Conservation (phyloP, 805 yeast genomes). For the Nakazawaea ambrosiae region DNA sequence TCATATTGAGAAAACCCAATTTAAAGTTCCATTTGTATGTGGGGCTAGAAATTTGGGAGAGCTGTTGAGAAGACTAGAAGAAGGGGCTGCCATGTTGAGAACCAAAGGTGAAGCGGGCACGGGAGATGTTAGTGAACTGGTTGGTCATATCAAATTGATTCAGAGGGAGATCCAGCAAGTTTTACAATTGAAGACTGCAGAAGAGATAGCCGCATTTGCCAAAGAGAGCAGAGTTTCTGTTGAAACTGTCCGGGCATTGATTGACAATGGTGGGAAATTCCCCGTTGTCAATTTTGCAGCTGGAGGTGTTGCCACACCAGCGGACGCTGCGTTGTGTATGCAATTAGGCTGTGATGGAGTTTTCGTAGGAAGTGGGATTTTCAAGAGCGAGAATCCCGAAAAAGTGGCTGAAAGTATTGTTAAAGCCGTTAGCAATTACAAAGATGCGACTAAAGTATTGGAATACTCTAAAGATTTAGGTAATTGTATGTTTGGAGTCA, state of each 20-base stretch:
- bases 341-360: slow-evolving; percentile 76
- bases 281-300: slow-evolving; percentile 87
- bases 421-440: slow-evolving; percentile 65
- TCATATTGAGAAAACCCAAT: slow-evolving; percentile 56
- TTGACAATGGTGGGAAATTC: slow-evolving; percentile 49
- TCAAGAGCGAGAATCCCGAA: slow-evolving; percentile 67
- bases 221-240: slow-evolving; percentile 52
- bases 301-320: slow-evolving; percentile 84
- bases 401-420: slow-evolving; percentile 74
- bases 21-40: slow-evolving; percentile 74
- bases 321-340: slow-evolving; percentile 83
- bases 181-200: slow-evolving; percentile 29
- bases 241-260: slow-evolving; percentile 40
- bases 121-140: slow-evolving; percentile 81
- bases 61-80: slow-evolving; percentile 69
- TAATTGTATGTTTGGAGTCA: slow-evolving; percentile 68
- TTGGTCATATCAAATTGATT: slow-evolving; percentile 62
- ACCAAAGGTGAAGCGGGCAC: slow-evolving; percentile 90
- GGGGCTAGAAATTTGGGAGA: slow-evolving; percentile 81
- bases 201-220: slow-evolving; percentile 45
- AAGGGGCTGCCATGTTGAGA: slow-evolving; percentile 84
- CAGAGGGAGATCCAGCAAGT: slow-evolving; percentile 46
- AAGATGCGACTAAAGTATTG: slow-evolving; percentile 52
- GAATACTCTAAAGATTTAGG: slow-evolving; percentile 68
- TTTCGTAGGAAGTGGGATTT: slow-evolving; percentile 74